Evolutionary conservation across 2,329 filamentous ascomycete genomes (phyloP), one percentile per base, ranked within the genome.

Genomic region (Fusarium zealandicum): DNA sequence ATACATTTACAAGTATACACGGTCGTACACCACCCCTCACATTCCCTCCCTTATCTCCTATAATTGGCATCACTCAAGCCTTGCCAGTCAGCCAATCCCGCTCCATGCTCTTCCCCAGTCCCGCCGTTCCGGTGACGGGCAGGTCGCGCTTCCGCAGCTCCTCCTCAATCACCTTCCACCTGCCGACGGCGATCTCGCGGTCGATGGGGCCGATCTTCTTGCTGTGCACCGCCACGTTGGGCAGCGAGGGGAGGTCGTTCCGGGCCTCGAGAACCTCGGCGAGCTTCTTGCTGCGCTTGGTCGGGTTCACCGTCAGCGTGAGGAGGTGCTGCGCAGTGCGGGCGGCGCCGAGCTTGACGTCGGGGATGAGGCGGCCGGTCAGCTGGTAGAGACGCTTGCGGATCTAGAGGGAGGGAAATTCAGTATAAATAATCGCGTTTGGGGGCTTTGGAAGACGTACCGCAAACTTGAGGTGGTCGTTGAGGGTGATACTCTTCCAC

Each of bases 331-430:
- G 76, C 31, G 85, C 78, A 8, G 80, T 86, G 44, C 73, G 74
- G 56, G 85, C 78, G 37, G 78, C 76, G 42, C 78, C 75, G 56
- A 96, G 82, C 63, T 83, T 81, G 39, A 84, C 78, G 73, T 97
- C 93, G 13, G 89, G 80, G 61, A 96, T 79, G 54, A 85, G 83
- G 57, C 87, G 84, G 56, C 91, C 90, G n/a, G 89, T 93, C 55
- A 96, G 80, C 72, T 95, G 90, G 72, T 89, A 85, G 57, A 92
- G 78, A 54, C 91, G 88, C 76, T 96, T 96, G 67, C 87, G 78
- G 61, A 95, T 81, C 93, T 97, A 63, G 17, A 10, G n/a, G 10
- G 43, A 8, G 11, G 0, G 8, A 22, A 1, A n/a, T n/a, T 4
- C 5, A 14, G n/a, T 16, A 2, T 11, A 6, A 6, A 9, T n/a